Conservation (phyloP, 148 eudicot genomes). For the Heliosperma pusillum region DNA sequence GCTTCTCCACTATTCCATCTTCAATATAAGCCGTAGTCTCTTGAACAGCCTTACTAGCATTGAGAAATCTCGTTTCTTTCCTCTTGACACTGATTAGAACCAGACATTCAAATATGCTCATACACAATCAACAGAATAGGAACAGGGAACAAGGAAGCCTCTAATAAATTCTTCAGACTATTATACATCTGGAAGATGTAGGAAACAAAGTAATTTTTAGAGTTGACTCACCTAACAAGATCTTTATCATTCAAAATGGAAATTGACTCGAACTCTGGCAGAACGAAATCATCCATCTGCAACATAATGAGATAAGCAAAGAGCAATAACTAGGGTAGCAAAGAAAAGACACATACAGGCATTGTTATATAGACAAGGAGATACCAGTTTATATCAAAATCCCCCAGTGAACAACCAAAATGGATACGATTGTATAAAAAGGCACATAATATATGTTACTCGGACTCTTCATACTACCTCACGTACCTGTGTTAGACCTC, state of each 20-base stretch:
- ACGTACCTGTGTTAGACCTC: too few relatives aligned
- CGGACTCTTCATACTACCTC: too few relatives aligned
- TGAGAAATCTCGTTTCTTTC: conserved; percentile 35
- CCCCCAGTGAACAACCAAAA: background rate
- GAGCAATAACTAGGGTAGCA: background rate
- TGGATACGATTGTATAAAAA: too few relatives aligned
- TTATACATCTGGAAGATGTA: conserved; percentile 5
- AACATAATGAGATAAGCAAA: conserved; percentile 21
- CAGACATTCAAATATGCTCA: conserved; percentile 3
- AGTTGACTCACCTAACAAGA: conserved; percentile 52
- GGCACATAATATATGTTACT: background rate
- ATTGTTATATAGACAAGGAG: background rate
- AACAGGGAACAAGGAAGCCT: background rate
- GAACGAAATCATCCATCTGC: conserved; percentile 88
- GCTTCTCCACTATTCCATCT: conserved; percentile 37
- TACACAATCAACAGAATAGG: background rate
- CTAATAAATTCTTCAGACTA: background rate
- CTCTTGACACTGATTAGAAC: conserved; percentile 50
- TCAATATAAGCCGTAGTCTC: conserved; percentile 28
- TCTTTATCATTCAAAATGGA: conserved; percentile 72
- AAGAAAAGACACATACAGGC: background rate
- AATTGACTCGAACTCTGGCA: conserved; percentile 79
- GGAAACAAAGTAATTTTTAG: conserved; percentile 2
- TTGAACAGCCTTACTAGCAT: conserved; percentile 24
- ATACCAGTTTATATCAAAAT: background rate